Evolutionary conservation across 139 green algal genomes (phyloP).

Genomic region (Coelastrella sp.): DNA sequence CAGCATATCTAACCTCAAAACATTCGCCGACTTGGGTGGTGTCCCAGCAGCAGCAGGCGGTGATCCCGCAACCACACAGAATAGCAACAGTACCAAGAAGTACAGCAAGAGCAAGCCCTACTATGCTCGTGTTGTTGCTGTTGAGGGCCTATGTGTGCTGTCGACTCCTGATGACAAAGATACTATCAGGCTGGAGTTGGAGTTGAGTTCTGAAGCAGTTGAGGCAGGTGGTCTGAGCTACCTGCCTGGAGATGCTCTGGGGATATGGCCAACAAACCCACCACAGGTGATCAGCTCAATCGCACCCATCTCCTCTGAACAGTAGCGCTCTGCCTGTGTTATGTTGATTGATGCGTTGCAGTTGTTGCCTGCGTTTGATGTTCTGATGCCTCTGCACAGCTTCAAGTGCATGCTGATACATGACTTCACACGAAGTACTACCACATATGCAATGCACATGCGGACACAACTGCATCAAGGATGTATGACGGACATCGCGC

Average conservation of each 20-base stretch:
- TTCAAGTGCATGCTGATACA: no score
- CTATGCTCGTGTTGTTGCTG: constrained; percentile 62
- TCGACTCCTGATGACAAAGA: constrained; percentile 77
- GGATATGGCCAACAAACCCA: constrained; percentile 84
- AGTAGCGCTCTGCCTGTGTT: no score
- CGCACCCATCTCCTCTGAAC: no score
- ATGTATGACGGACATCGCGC: no score
- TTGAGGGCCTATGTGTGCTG: constrained; percentile 79
- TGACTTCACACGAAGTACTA: no score
- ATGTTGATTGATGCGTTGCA: no score
- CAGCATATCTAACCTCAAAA: constrained; percentile 59
- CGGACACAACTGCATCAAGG: no score
- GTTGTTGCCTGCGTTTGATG: no score
- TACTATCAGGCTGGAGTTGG: constrained; percentile 85
- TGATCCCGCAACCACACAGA: not conserved
- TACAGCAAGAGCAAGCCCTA: constrained; percentile 81
- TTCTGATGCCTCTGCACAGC: no score
- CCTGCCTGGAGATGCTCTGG: constrained; percentile 86
- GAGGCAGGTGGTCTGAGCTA: constrained; percentile 79
- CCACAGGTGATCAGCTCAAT: constrained; percentile 59
- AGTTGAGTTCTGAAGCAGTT: constrained; percentile 62
- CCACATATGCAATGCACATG: no score
- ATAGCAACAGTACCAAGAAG: not conserved
- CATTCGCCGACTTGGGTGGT: constrained; percentile 58
- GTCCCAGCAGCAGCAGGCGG: not conserved